Percentiles rank a stretch among this genome's conserved stretches.
Evolutionary conservation across 768 basidiomycete species (phyloP).

Genomic region (Udeniomyces megalosporus): DNA sequence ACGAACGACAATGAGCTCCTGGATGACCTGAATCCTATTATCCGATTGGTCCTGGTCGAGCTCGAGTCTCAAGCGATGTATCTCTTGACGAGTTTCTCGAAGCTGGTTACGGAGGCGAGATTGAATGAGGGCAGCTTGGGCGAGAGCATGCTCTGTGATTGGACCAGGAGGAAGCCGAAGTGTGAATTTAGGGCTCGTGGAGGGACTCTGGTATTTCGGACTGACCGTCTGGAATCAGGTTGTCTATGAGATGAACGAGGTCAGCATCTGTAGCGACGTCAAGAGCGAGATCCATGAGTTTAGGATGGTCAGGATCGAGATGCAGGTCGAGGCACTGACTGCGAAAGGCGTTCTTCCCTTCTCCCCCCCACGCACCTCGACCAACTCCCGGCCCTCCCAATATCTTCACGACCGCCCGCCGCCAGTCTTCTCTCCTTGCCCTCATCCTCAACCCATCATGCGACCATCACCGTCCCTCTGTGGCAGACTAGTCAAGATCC

Average conservation of each 20-base stretch:
- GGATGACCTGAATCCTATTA: slow-evolving; percentile 73
- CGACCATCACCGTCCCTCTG: too few relatives aligned
- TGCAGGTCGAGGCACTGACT: too few relatives aligned
- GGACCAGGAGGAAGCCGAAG: neutral
- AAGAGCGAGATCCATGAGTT: neutral
- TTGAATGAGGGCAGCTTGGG: slow-evolving; percentile 54
- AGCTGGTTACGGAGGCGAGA: slow-evolving; percentile 53
- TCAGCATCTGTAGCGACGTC: slow-evolving; percentile 13
- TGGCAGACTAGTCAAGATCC: neutral
- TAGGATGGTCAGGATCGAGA: too few relatives aligned
- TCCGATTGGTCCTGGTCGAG: slow-evolving; percentile 66
- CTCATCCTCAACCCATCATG: too few relatives aligned
- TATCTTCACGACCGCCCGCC: too few relatives aligned
- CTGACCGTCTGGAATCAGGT: slow-evolving; percentile 64
- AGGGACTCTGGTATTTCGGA: slow-evolving; percentile 22
- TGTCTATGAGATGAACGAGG: slow-evolving; percentile 36
- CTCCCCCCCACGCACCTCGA: too few relatives aligned
- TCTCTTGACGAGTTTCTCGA: slow-evolving; percentile 51
- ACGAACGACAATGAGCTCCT: slow-evolving; percentile 74
- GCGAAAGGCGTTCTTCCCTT: too few relatives aligned
- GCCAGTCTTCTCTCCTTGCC: too few relatives aligned
- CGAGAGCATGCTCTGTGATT: slow-evolving; percentile 55
- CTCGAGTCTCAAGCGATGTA: slow-evolving; percentile 49
- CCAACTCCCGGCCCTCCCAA: too few relatives aligned
- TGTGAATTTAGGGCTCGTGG: neutral